Evolutionary conservation across 768 basidiomycete species (phyloP).

Genomic region (Mycena galopus): DNA sequence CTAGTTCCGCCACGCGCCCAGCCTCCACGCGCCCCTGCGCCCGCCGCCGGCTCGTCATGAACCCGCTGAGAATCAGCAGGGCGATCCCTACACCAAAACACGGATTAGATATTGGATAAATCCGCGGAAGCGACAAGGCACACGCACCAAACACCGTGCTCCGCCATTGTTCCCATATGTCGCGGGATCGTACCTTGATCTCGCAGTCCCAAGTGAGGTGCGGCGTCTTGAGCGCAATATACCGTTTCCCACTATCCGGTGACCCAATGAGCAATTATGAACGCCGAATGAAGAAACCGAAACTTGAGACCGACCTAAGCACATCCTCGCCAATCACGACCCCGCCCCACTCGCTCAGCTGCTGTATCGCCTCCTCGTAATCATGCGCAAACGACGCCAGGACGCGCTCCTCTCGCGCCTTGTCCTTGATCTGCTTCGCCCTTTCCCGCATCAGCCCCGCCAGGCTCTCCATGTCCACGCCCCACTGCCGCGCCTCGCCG

Average conservation of each 20-base stretch:
- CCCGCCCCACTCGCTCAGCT: conserved; percentile 80
- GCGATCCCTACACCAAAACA: conserved; percentile 47
- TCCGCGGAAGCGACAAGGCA: neutral
- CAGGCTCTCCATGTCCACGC: conserved; percentile 70
- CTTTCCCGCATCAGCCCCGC: conserved; percentile 62
- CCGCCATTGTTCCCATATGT: conserved; percentile 79
- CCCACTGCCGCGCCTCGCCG: conserved; percentile 84
- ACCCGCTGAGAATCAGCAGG: conserved; percentile 44
- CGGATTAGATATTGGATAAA: conserved; percentile 2
- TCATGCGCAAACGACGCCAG: conserved; percentile 70
- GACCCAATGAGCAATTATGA: conserved; percentile 22
- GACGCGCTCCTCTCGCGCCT: conserved; percentile 52
- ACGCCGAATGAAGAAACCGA: conserved; percentile 13
- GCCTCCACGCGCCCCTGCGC: conserved; percentile 68
- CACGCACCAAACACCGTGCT: conserved; percentile 69
- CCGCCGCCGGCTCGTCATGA: conserved; percentile 56
- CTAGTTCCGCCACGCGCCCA: conserved; percentile 77
- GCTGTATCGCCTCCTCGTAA: conserved; percentile 84
- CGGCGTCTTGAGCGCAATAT: conserved; percentile 80
- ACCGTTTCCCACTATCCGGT: conserved; percentile 72
- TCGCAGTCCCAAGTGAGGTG: conserved; percentile 77
- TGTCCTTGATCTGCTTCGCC: conserved; percentile 43
- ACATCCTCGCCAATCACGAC: conserved; percentile 75
- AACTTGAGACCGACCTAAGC: conserved; percentile 66
- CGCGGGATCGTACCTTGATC: conserved; percentile 73